These are phyloP conservation scores for Hyaloperonospora arabidopsidis DNA, from an alignment of 352 stramenopile genomes.

Conservation along the genomic window DNA sequence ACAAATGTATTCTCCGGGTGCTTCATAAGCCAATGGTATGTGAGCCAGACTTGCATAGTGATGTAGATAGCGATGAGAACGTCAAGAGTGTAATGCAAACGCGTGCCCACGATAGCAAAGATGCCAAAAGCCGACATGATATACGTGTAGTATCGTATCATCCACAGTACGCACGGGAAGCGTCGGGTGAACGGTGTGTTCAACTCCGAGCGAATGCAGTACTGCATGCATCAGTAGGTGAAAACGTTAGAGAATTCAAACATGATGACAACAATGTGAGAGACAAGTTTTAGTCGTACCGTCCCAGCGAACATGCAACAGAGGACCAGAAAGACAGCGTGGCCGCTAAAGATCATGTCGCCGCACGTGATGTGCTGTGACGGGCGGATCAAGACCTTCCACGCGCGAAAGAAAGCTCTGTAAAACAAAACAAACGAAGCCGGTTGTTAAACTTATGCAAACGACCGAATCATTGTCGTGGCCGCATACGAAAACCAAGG, in stretches of 20 bases:
- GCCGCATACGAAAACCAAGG: too few relatives aligned
- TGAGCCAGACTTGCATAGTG: constrained; percentile 76
- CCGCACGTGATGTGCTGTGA: constrained; percentile 85
- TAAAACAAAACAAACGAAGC: constrained; percentile 8
- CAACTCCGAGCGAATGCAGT: constrained; percentile 68
- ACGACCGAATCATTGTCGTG: background rate
- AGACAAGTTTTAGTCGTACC: constrained; percentile 25
- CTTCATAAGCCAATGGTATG: constrained; percentile 73
- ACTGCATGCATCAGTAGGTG: constrained; percentile 28
- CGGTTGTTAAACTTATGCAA: background rate
- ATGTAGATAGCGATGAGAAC: constrained; percentile 85
- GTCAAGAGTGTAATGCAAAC: constrained; percentile 82
- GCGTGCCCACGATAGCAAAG: constrained; percentile 82
- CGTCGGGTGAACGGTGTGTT: constrained; percentile 82
- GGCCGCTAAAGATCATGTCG: constrained; percentile 86
- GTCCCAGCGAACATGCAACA: constrained; percentile 74
- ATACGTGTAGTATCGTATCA: constrained; percentile 78
- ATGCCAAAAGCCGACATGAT: constrained; percentile 46
- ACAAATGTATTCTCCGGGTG: constrained; percentile 53
- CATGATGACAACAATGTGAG: background rate
- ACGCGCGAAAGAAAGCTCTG: constrained; percentile 70
- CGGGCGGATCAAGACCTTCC: constrained; percentile 74
- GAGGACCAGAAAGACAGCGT: constrained; percentile 81
- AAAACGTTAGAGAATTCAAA: too few relatives aligned
- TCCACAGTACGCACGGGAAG: constrained; percentile 64